Evolutionary conservation across 163 green algal species (phyloP).

Genomic region (Volvox carteri): DNA sequence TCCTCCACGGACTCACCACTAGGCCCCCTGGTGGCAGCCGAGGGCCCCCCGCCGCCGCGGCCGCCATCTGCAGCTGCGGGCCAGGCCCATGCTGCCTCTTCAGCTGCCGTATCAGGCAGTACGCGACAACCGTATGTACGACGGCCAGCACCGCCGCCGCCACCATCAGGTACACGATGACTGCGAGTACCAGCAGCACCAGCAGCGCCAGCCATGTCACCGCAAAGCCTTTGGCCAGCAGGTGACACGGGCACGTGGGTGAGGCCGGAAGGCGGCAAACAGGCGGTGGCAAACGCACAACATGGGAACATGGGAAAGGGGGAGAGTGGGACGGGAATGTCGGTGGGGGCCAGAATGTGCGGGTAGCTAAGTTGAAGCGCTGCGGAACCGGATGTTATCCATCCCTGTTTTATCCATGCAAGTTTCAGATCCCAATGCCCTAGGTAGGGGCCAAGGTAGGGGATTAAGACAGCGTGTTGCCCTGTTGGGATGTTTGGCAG

Average conservation of each 20-base stretch:
- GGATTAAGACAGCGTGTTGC: too few relatives aligned
- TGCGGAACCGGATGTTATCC: too few relatives aligned
- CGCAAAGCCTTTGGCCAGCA: slow-evolving; percentile 7
- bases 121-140: slow-evolving; percentile 11
- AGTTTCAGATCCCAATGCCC: too few relatives aligned
- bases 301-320: too few relatives aligned
- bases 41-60: background rate
- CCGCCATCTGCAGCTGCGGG: background rate
- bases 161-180: slow-evolving; percentile 26
- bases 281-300: too few relatives aligned
- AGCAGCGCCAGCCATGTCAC: slow-evolving; percentile 49
- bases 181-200: slow-evolving; percentile 37
- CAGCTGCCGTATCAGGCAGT: slow-evolving; percentile 28
- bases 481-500: too few relatives aligned
- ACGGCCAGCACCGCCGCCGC: slow-evolving; percentile 15
- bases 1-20: background rate
- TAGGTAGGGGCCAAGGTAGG: too few relatives aligned
- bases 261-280: background rate
- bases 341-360: too few relatives aligned
- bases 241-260: background rate
- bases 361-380: too few relatives aligned
- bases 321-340: too few relatives aligned
- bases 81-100: background rate
- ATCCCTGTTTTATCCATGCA: too few relatives aligned
- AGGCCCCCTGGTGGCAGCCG: background rate